A percentile compares a stretch with the other conserved stretches of the same genome.
Evolutionary conservation across 352 stramenopile genomes (phyloP).

Genomic region (Pythium biforme): DNA sequence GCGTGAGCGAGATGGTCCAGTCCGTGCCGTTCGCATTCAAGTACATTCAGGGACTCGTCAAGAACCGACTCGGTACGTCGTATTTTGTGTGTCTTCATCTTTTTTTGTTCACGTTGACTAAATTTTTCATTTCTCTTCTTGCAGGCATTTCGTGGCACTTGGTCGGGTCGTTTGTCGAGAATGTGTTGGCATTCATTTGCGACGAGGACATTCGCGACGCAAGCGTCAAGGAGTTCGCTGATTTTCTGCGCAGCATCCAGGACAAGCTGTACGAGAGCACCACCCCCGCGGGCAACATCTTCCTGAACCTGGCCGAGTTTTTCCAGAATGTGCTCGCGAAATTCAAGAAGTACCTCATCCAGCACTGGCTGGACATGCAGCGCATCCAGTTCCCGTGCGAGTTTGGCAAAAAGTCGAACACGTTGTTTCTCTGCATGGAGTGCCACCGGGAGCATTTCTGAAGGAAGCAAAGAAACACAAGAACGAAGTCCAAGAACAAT

Average conservation of each 20-base stretch:
- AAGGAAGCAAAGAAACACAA: too few species aligned
- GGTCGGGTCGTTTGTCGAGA: slow-evolving; percentile 57
- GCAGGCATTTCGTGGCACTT: slow-evolving; percentile 60
- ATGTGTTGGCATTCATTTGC: slow-evolving; percentile 63
- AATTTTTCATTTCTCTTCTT: neutral
- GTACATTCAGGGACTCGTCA: slow-evolving; percentile 63
- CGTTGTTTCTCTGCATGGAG: slow-evolving; percentile 81
- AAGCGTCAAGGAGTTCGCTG: slow-evolving; percentile 53
- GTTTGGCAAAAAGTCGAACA: slow-evolving; percentile 77
- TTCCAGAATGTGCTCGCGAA: slow-evolving; percentile 56
- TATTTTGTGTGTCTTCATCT: slow-evolving; percentile 8
- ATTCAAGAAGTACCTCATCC: slow-evolving; percentile 73
- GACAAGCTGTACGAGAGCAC: slow-evolving; percentile 27
- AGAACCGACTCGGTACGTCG: slow-evolving; percentile 39
- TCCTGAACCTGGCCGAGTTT: slow-evolving; percentile 55
- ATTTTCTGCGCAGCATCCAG: slow-evolving; percentile 47
- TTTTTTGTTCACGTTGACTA: neutral
- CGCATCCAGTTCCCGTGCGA: slow-evolving; percentile 72
- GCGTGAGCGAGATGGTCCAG: slow-evolving; percentile 55
- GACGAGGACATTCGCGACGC: slow-evolving; percentile 77
- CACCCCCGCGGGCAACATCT: slow-evolving; percentile 51
- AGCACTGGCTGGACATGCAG: slow-evolving; percentile 48
- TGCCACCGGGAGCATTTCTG: slow-evolving; percentile 78
- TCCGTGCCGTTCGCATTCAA: slow-evolving; percentile 61
- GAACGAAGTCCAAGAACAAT: too few species aligned